Percentiles rank a stretch among this genome's conserved stretches.
These are phyloP conservation scores for Talaromyces borbonicus DNA, from an alignment of 495 filamentous ascomycete species.

Conservation along the genomic window DNA sequence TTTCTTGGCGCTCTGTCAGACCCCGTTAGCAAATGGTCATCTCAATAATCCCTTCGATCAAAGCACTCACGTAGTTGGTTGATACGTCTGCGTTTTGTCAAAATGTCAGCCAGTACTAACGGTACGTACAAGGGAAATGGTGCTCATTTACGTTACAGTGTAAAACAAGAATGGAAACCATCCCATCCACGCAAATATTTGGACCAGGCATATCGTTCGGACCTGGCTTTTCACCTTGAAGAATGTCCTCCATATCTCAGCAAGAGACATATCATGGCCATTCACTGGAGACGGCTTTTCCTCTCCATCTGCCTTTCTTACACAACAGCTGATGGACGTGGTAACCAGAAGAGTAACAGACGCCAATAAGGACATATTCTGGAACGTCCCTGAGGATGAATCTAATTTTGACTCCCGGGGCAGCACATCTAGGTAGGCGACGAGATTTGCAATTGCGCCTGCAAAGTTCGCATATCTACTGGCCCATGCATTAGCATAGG, in stretches of 20 bases:
- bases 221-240: neutral
- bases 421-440: neutral
- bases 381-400: too few species aligned
- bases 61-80: neutral
- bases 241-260: neutral
- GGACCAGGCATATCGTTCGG: neutral
- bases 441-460: neutral
- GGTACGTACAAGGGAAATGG: neutral
- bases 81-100: neutral
- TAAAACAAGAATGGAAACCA: conserved; percentile 3
- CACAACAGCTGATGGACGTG: neutral
- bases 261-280: neutral
- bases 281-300: neutral
- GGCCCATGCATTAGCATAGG: neutral
- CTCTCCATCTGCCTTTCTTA: neutral
- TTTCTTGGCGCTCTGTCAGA: too few species aligned
- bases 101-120: neutral
- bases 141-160: conserved; percentile 1
- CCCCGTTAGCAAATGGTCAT: too few species aligned
- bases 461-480: neutral
- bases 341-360: neutral
- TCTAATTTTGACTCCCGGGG: neutral
- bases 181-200: neutral
- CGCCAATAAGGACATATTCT: neutral
- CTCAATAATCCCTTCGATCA: too few species aligned